Base-by-base conservation (phyloP, 2,329 filamentous ascomycete species). In the Hymenoscyphus repandus region DNA sequence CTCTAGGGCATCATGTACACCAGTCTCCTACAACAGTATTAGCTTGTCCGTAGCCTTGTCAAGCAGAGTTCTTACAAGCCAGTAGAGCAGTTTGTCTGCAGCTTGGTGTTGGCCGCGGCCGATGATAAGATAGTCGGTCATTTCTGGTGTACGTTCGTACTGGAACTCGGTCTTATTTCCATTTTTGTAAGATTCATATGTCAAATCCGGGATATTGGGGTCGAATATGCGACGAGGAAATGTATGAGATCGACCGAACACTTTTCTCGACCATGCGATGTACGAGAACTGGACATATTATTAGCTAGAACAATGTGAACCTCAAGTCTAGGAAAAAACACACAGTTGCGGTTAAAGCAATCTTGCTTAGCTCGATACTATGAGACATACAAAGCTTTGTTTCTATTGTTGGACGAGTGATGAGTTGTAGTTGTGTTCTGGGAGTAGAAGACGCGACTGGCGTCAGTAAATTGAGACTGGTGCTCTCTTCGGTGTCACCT, bases 11-110 rank as follows among this genome's bases (percentile, higher is more conserved):
- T 39, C 33, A 41, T 37, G 17, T 20, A 43, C 36, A 32, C 12
- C n/a, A 5, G 12, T 17, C 11, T 43, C 18, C 18, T 43, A 22
- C 30, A 15, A n/a, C 15, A 17, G 18, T 40, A 17, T 20, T 17
- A 17, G 38, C 10, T 40, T 40, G 17, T 17, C 4, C 5, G 10
- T 37, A 5, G 34, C 18, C 18, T 20, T 17, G 10, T 20, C 18
- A 18, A 18, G 18, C 38, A 40, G 5, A 17, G 38, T 37, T 50
- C 58, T 36, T 56, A 62, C 62, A 13, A 64, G 54, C 53, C 53
- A 59, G 36, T 58, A 51, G 13, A 64, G 54, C 15, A 63, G 38
- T 43, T 64, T 63, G 31, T 63, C 56, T 2, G 55, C 56, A 1
- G 45, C 50, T 20, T 33, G 45, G 38, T 60, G 31, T 43, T 46